These are phyloP conservation scores for Nakaseomyces delphensis DNA, from an alignment of 1,139 yeast genomes.

Conservation along the genomic window DNA sequence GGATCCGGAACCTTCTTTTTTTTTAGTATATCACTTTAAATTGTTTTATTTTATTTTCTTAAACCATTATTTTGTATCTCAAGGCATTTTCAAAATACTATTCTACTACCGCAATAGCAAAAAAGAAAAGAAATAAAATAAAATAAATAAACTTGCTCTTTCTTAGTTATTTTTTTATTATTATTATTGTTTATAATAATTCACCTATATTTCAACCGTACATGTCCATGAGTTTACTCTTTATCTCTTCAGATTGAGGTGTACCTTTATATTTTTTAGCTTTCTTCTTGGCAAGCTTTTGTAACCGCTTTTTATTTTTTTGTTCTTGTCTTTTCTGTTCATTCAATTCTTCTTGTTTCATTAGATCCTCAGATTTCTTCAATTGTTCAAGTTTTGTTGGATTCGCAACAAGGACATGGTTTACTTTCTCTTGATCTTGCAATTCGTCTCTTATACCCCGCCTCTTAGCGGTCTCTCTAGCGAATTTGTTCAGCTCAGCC, in stretches of 20 bases:
- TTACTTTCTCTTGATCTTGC: slow-evolving; percentile 20
- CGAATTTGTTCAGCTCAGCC: slow-evolving; percentile 19
- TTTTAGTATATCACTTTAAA: too few relatives aligned
- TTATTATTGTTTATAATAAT: too few relatives aligned
- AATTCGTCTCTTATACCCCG: slow-evolving; percentile 25
- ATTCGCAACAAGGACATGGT: slow-evolving; percentile 30
- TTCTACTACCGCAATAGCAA: too few relatives aligned
- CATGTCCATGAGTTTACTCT: slow-evolving; percentile 16
- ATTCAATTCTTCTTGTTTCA: slow-evolving; percentile 5
- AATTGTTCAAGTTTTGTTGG: slow-evolving; percentile 30
- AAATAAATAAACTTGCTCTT: background rate
- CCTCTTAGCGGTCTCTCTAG: slow-evolving; percentile 21
- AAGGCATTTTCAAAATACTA: too few relatives aligned
- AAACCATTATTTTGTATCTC: too few relatives aligned
- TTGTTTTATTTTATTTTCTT: too few relatives aligned
- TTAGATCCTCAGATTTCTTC: slow-evolving; percentile 10
- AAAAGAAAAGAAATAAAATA: too few relatives aligned
- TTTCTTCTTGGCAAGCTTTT: slow-evolving; percentile 11
- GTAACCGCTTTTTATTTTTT: slow-evolving; percentile 2
- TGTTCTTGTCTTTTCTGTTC: slow-evolving; percentile 5
- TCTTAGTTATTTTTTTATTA: background rate
- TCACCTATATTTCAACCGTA: slow-evolving; percentile 21
- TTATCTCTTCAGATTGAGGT: slow-evolving; percentile 17
- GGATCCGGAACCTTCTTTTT: background rate
- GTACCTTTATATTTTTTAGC: slow-evolving; percentile 23